These are phyloP conservation scores for Acrodontium crateriforme DNA, from an alignment of 2,329 filamentous ascomycete species.

Conservation along the genomic window DNA sequence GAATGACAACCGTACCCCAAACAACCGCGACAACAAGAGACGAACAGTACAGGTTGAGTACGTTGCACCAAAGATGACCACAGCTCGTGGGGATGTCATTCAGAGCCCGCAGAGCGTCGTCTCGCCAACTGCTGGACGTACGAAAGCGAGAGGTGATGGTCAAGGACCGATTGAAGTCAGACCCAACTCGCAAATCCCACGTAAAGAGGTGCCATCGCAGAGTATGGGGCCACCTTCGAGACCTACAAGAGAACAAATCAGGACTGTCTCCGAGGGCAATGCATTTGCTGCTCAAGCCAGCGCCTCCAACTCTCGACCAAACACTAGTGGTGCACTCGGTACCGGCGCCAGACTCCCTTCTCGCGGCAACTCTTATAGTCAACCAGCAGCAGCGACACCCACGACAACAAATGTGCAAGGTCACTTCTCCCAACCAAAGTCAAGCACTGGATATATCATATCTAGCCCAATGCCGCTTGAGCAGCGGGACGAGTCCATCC, in stretches of 20 bases:
- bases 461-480: conserved; percentile 46
- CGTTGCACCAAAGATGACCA: conserved; percentile 79
- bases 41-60: conserved; percentile 97
- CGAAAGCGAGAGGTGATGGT: conserved; percentile 41
- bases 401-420: conserved; percentile 82
- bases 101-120: conserved; percentile 9
- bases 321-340: conserved; percentile 65
- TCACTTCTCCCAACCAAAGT: conserved; percentile 64
- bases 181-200: conserved; percentile 4
- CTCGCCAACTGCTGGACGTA: conserved; percentile 26
- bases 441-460: conserved; percentile 55
- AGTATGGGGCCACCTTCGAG: conserved; percentile 23
- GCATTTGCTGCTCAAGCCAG: conserved; percentile 21
- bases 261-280: conserved; percentile 34
- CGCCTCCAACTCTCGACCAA: conserved; percentile 46
- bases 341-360: conserved; percentile 50
- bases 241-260: conserved; percentile 34
- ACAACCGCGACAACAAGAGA: conserved; percentile 69
- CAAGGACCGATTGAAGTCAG: conserved; percentile 36
- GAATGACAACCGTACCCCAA: no score
- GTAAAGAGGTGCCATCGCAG: conserved; percentile 11
- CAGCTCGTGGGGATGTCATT: conserved; percentile 51
- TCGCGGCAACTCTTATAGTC: conserved; percentile 65
- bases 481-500: conserved; percentile 36
- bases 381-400: conserved; percentile 74